Base-by-base conservation (phyloP, 495 filamentous ascomycete species). In the Thermochaetoides thermophila region DNA sequence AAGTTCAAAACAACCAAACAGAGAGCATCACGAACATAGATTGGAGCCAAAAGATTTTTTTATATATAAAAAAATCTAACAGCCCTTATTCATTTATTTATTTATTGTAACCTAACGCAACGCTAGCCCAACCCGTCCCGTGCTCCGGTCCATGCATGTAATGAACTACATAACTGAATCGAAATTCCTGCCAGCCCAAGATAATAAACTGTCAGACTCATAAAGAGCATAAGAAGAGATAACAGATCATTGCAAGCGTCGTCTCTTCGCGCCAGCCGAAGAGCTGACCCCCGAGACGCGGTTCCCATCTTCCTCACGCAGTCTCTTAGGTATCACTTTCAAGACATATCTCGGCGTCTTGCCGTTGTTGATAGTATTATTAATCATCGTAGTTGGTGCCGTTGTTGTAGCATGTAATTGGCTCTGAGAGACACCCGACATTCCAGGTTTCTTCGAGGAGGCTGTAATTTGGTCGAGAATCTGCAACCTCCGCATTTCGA, bases 401-500 rank as follows among this genome's bases (percentile, higher is more conserved):
- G 13, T 38, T 22, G 27, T 33, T n/a, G n/a, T n/a, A n/a, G n/a
- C n/a, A n/a, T n/a, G n/a, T n/a, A n/a, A n/a, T n/a, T n/a, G n/a
- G n/a, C n/a, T n/a, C 39, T 40, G 29, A n/a, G 40, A 34, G 35
- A 47, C 48, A 47, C 46, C 30, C 17, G 29, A 28, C 29, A 34
- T 45, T 27, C 44, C 43, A 33, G 32, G 46, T 41, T 42, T 44
- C 42, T n/a, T n/a, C n/a, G 44, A 44, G 17, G 34, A 36, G 21
- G 35, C 18, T 33, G 21, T 30, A 34, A 43, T 29, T 29, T 48
- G 37, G 15, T 44, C 24, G 37, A 42, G 43, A 32, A 49, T 43
- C 29, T 45, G 26, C 11, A 47, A 32, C 31, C 42, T 58, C 50
- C 61, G 48, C 55, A 64, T 53, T 44, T 65, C 60, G 45, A 66